Evolutionary conservation across 2,329 filamentous ascomycete genomes (phyloP), one percentile per base, ranked within the genome.

Genomic region (Aspergillus alliaceus): DNA sequence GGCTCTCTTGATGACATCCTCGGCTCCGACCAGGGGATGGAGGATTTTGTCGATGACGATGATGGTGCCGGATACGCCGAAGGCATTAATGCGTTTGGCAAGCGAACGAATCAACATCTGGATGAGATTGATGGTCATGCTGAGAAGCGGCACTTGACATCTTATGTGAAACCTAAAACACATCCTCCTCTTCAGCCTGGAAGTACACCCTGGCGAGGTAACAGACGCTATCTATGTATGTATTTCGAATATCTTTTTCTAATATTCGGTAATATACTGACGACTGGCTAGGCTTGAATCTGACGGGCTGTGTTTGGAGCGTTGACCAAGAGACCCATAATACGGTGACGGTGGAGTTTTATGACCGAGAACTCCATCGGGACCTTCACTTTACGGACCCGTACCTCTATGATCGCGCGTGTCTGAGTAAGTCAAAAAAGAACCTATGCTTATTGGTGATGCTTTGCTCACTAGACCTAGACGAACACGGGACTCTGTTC

Each of bases 301-400:
- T 99, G 58, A 90, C 93, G 53, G 95, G 96, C 1, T 95, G 96
- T 69, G 90, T 97, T 8, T 99, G 95, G 91, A 98, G 93, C 0
- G 91, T 99, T 18, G 90, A 96, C 65, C 95, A 99, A 74, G 93
- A 97, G 69, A 90, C 89, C 0, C 89, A 93, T 66, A 86, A 98
- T 71, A 99, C 95, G 1, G 88, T 99, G 11, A 97, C 93, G 0
- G 93, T 98, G 2, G 95, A 98, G 68, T 99, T 99, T 72, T 97
- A 98, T 72, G 96, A 99, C 73, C 89, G 92, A 57, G 92, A 96
- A 65, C 87, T 90, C 58, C 90, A 96, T 72, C 85, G 93, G 48
- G 92, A 98, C 72, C 97, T 97, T 68, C 95, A 98, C 77, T 98
- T 99, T 72, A 98, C 93, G 12, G 95, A 99, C 71, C 93, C 92